Evolutionary conservation across 768 basidiomycete genomes (phyloP).

Genomic region (Pulveroboletus sp.): DNA sequence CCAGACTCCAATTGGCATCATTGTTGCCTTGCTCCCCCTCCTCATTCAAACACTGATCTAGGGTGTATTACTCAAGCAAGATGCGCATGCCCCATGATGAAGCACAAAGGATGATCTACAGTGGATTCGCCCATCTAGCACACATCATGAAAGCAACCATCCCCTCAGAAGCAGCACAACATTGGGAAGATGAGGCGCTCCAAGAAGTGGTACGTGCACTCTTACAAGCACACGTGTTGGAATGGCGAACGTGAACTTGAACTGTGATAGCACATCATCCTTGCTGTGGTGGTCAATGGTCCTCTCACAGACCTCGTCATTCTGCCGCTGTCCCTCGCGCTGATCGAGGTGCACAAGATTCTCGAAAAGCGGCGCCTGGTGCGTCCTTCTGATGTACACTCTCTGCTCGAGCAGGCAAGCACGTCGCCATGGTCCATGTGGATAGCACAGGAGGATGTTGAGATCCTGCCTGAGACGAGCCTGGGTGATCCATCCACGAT

Average conservation of each 20-base stretch:
- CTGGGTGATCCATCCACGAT: slow-evolving; percentile 6
- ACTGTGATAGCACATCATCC: background rate
- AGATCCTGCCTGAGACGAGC: background rate
- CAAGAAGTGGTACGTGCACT: slow-evolving; percentile 5
- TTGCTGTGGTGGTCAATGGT: background rate
- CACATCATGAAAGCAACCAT: background rate
- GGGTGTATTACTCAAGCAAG: no score
- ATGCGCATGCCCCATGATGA: background rate
- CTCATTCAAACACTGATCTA: no score
- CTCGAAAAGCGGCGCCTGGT: background rate
- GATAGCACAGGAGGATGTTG: background rate
- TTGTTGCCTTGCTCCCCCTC: no score
- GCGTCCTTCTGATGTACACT: slow-evolving; percentile 1
- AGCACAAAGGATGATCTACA: background rate
- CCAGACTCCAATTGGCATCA: no score
- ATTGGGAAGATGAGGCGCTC: slow-evolving; percentile 5
- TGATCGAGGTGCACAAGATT: slow-evolving; percentile 5
- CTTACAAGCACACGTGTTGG: background rate
- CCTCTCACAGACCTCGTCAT: background rate
- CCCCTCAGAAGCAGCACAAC: background rate
- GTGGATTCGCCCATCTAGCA: slow-evolving; percentile 2
- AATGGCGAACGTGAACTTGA: background rate
- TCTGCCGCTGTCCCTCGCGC: background rate
- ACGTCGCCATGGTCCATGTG: background rate
- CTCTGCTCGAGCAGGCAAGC: background rate